Evolutionary conservation across 1,139 yeast species (phyloP).

Genomic region (Suhomyces anneliseae): DNA sequence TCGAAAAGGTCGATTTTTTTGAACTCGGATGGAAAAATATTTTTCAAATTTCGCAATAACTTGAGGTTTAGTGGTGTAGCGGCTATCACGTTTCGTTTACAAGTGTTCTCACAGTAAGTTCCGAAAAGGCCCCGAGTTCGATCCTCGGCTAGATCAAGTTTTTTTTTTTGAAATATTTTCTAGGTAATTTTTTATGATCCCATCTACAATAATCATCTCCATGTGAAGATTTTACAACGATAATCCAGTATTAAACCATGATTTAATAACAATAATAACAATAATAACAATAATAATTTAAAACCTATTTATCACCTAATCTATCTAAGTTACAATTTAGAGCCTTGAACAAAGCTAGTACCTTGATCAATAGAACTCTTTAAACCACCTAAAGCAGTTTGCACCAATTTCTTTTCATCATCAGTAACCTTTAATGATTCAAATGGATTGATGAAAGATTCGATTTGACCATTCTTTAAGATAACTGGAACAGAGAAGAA

Average conservation of each 20-base stretch:
- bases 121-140: conserved; percentile 25
- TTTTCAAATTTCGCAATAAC: neutral
- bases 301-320: neutral
- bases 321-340: conserved; percentile 34
- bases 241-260: neutral
- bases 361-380: conserved; percentile 62
- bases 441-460: conserved; percentile 47
- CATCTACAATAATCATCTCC: neutral
- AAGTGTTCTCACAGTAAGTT: conserved; percentile 18
- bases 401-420: conserved; percentile 48
- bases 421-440: conserved; percentile 35
- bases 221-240: neutral
- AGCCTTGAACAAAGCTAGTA: conserved; percentile 51
- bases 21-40: neutral
- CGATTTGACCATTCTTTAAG: conserved; percentile 51
- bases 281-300: too few species aligned
- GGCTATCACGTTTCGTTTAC: conserved; percentile 27
- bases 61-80: conserved; percentile 24
- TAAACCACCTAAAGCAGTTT: conserved; percentile 55
- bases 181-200: neutral
- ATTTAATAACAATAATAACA: neutral
- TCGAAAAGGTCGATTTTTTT: too few species aligned
- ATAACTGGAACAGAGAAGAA: conserved; percentile 65
- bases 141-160: conserved; percentile 20
- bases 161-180: conserved; percentile 3